These are phyloP conservation scores for Colletotrichum sp. DNA, from an alignment of 2,329 filamentous ascomycete species.

Conservation along the genomic window DNA sequence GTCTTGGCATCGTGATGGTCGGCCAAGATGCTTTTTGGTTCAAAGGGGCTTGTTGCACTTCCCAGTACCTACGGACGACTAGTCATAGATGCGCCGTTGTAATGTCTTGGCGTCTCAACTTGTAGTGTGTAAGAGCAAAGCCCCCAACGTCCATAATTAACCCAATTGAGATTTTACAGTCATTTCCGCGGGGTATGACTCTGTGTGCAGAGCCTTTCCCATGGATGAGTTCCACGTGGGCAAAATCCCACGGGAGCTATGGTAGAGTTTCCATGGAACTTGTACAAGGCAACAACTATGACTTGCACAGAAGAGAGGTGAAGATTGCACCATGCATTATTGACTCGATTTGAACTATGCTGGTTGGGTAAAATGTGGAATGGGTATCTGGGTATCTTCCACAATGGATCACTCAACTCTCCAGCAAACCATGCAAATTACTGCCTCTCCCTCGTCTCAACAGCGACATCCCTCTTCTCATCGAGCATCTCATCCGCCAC, in stretches of 20 bases:
- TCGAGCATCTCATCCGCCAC: constrained; percentile 15
- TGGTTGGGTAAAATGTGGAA: neutral
- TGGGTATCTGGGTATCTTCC: neutral
- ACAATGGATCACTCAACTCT: neutral
- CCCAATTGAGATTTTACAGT: neutral
- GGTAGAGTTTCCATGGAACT: neutral
- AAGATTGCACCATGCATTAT: neutral
- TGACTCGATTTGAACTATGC: neutral
- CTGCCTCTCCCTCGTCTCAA: neutral
- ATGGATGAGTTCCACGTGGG: neutral
- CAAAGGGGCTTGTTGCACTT: neutral
- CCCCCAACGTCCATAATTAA: neutral
- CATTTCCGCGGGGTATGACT: neutral
- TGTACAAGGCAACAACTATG: neutral
- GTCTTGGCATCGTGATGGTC: neutral
- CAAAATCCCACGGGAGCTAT: neutral
- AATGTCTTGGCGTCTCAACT: neutral
- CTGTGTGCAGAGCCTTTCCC: neutral
- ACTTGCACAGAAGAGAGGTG: neutral
- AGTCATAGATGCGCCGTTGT: neutral
- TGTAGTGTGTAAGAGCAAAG: neutral
- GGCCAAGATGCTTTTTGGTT: neutral
- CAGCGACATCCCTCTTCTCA: neutral
- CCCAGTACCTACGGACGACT: neutral
- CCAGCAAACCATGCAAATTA: neutral